Percentiles rank a stretch among this genome's conserved stretches.
phyloP scores from a whole-genome alignment of 2,329 filamentous ascomycete genomes.

The Scleromitrula shiraiana region DNA sequence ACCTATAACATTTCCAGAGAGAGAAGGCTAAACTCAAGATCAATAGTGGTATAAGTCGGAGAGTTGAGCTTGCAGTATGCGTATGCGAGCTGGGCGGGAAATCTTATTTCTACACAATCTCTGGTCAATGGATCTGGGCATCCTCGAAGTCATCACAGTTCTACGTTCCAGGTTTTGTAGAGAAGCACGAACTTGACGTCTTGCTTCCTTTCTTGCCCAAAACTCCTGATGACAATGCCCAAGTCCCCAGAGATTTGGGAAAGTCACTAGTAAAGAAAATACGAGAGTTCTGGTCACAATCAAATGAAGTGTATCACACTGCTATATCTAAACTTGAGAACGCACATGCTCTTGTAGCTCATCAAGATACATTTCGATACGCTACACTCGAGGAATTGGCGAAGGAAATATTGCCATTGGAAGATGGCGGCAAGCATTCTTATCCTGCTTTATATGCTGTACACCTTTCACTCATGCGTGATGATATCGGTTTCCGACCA shows the following conservation, averaged over 20 bases:
- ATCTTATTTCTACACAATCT: slow-evolving; percentile 42
- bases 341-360: slow-evolving; percentile 39
- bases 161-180: slow-evolving; percentile 38
- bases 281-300: slow-evolving; percentile 34
- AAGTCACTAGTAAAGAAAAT: slow-evolving; percentile 37
- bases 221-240: slow-evolving; percentile 31
- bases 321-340: slow-evolving; percentile 39
- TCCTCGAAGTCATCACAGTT: slow-evolving; percentile 32
- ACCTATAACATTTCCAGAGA: background rate
- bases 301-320: slow-evolving; percentile 39
- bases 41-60: slow-evolving; percentile 3
- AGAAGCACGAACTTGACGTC: slow-evolving; percentile 34
- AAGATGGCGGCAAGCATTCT: slow-evolving; percentile 32
- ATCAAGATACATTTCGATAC: slow-evolving; percentile 35
- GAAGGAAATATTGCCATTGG: slow-evolving; percentile 32
- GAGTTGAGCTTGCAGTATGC: slow-evolving; percentile 39
- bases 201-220: slow-evolving; percentile 40
- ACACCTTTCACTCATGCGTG: slow-evolving; percentile 52
- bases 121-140: slow-evolving; percentile 40
- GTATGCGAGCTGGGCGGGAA: slow-evolving; percentile 34
- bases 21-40: background rate
- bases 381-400: slow-evolving; percentile 38
- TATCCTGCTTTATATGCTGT: slow-evolving; percentile 57
- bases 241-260: slow-evolving; percentile 38
- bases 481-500: slow-evolving; percentile 55